A percentile compares a stretch with the other conserved stretches of the same genome.
phyloP scores from a whole-genome alignment of 202 grass and related monocot species.

The Miscanthus sacchariflorus region DNA sequence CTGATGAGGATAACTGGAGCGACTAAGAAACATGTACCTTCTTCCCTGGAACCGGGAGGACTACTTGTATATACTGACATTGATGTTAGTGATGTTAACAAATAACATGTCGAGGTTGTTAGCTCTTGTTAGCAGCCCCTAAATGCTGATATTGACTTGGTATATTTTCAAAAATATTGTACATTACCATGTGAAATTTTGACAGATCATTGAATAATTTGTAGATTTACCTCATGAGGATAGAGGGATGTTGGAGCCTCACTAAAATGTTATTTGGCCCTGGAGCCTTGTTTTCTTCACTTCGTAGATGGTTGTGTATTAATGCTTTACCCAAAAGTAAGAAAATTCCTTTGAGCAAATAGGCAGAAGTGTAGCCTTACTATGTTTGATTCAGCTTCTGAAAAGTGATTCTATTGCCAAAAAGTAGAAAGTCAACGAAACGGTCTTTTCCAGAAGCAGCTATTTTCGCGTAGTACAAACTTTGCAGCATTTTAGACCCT shows the following conservation, averaged over 20 bases:
- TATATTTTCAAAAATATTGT: not conserved
- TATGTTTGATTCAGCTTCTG: not conserved
- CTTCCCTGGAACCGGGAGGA: not conserved
- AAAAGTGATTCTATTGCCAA: not conserved
- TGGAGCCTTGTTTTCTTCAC: not conserved
- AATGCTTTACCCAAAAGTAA: not conserved
- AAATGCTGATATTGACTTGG: not conserved
- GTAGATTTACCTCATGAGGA: not conserved
- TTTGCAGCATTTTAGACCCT: too few species aligned
- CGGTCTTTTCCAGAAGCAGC: not conserved
- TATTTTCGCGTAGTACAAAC: not conserved
- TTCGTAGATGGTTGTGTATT: not conserved
- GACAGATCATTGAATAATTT: not conserved
- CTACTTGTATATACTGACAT: conserved; percentile 17
- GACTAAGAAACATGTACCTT: conserved; percentile 48
- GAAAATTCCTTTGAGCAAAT: not conserved
- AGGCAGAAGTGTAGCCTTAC: not conserved
- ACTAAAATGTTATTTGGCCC: not conserved
- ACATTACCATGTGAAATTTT: conserved; percentile 30
- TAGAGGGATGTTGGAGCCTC: not conserved
- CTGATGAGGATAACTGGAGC: conserved; percentile 95
- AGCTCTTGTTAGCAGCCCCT: not conserved
- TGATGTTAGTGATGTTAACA: conserved; percentile 9
- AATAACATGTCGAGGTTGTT: conserved; percentile 26
- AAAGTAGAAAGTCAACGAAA: not conserved